Base-by-base conservation (phyloP, 495 filamentous ascomycete species). In the Aspergillus wentii region DNA sequence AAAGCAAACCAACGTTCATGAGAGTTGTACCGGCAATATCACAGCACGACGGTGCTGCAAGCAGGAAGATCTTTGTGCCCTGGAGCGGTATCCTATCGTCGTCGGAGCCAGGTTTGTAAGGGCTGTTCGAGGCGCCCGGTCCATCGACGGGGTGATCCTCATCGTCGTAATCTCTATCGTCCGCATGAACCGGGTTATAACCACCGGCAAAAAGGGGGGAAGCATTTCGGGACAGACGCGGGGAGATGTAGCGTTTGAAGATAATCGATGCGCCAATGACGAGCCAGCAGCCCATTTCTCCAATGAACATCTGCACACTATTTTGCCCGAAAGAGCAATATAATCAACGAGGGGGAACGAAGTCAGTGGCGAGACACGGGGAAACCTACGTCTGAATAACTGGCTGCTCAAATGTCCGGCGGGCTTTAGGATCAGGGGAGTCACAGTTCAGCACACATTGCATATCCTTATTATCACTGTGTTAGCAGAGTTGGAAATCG, bases 21-120 rank as follows among this genome's bases (percentile, higher is more conserved):
- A 97, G 79, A 14, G 92, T 98, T 3, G 92, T 98, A 16, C 86
- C 92, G 4, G 83, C 74, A 44, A 98, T 94, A 55, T 98, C 92
- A 62, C 90, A 95, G 62, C 85, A 85, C 17, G 92, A 87, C 2
- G 92, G 92, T 5, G 94, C 69, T 8, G 88, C 83, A 21, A 98
- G 75, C 5, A 96, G 61, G 9, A 83, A 44, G n/a, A 94, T 75
- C 32, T 71, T 81, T 71, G 71, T 81, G 3, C 91, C 90, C 8
- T 62, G 65, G 8, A 97, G 70, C 11, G 79, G 78, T 5, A 66
- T 64, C 37, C 69, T 71, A 37, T 59, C 63, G 14, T 64, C 67
- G 30, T 62, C 50, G 21, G 75, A 49, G n/a, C n/a, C n/a, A 1
- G 68, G 68, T 52, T 81, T 83, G 28, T 69, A 52, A 30, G 71